These are phyloP conservation scores for Artemisia argyi DNA, from an alignment of 129 eudicot genomes.

Conservation along the genomic window DNA sequence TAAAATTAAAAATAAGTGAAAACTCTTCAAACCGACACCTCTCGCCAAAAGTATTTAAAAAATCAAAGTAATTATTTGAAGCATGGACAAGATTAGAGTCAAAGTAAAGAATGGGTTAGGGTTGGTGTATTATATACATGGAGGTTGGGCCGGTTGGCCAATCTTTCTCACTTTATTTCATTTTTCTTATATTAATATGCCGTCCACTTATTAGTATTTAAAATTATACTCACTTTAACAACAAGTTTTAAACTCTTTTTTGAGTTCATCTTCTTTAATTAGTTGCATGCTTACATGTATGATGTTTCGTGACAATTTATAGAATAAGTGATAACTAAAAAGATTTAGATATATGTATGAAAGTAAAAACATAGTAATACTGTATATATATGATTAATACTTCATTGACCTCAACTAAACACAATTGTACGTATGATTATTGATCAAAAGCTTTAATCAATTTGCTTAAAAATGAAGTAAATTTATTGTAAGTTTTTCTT, in stretches of 20 bases:
- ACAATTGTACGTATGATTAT: too few species aligned
- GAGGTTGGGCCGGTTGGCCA: conserved; percentile 40
- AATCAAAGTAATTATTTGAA: conserved; percentile 13
- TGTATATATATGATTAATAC: too few species aligned
- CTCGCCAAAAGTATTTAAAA: too few species aligned
- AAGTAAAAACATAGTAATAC: not conserved
- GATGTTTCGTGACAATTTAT: not conserved
- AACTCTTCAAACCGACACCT: too few species aligned
- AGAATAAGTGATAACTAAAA: too few species aligned
- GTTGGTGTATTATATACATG: conserved; percentile 21
- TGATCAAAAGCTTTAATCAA: too few species aligned
- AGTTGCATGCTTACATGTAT: not conserved
- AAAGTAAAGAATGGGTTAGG: conserved; percentile 39
- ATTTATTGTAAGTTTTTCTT: too few species aligned
- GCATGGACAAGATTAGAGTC: conserved; percentile 34
- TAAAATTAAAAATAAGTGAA: too few species aligned
- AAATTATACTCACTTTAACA: not conserved
- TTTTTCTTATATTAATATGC: not conserved
- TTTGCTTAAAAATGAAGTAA: too few species aligned
- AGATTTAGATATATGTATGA: not conserved
- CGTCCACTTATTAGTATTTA: conserved; percentile 1
- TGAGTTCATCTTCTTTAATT: not conserved
- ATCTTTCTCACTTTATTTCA: conserved; percentile 13
- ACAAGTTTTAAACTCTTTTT: not conserved
- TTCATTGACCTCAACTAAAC: too few species aligned